Conservation (phyloP, 768 basidiomycete genomes). For the Mycena indigotica region DNA sequence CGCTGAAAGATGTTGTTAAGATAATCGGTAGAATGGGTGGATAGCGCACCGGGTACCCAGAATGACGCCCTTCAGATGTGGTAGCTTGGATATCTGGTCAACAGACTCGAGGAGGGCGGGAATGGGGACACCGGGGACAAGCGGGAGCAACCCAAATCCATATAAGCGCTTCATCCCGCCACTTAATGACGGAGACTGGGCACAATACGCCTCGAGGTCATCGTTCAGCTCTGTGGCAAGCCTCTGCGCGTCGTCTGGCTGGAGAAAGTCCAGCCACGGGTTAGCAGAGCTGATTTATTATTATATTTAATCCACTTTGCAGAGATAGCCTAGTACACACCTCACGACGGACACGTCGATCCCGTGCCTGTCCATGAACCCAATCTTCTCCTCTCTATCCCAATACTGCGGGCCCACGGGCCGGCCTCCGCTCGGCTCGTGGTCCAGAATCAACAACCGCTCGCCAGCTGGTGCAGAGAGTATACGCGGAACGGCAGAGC, state of each 20-base stretch:
- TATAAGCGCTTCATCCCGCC: conserved; percentile 65
- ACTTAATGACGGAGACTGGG: conserved; percentile 53
- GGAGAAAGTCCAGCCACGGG: conserved; percentile 89
- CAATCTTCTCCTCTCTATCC: conserved; percentile 75
- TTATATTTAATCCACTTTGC: conserved; percentile 5
- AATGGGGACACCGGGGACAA: conserved; percentile 66
- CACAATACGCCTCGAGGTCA: conserved; percentile 80
- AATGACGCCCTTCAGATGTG: conserved; percentile 75
- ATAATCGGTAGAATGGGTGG: too few species aligned
- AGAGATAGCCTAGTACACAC: conserved; percentile 33
- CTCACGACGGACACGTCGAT: conserved; percentile 82
- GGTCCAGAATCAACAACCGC: conserved; percentile 73
- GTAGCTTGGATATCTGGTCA: conserved; percentile 61
- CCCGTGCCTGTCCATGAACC: conserved; percentile 82
- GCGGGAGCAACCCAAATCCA: conserved; percentile 82
- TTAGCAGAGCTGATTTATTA: conserved; percentile 67
- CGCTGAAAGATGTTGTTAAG: too few species aligned
- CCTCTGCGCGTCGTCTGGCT: conserved; percentile 62
- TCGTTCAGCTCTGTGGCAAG: conserved; percentile 74
- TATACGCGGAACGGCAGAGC: conserved; percentile 68
- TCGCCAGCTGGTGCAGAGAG: conserved; percentile 59
- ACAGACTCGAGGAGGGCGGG: conserved; percentile 63
- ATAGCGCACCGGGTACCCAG: conserved; percentile 61
- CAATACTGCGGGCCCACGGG: conserved; percentile 86
- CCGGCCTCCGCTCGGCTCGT: conserved; percentile 77